Evolutionary conservation across 2,329 filamentous ascomycete species (phyloP).

Genomic region (Fusarium nisikadoi): DNA sequence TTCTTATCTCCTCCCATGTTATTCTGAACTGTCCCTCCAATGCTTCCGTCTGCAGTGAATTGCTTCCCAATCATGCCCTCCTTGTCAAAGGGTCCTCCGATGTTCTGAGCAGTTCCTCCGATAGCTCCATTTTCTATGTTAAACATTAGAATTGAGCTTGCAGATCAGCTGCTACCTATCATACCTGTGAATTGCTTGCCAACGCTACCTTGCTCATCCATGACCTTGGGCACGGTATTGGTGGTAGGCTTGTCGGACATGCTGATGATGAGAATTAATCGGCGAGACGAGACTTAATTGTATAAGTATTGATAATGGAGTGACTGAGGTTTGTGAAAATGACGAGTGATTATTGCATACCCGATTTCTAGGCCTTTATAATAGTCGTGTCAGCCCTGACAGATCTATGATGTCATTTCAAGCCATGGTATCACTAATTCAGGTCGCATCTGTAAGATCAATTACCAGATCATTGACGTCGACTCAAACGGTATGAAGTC

Average conservation of each 20-base stretch:
- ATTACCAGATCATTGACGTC: not conserved
- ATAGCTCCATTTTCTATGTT: conserved; percentile 56
- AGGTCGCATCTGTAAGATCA: not conserved
- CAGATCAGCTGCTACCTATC: fast-evolving
- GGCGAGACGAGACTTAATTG: not conserved
- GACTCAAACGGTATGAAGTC: not conserved
- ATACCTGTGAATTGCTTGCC: conserved; percentile 66
- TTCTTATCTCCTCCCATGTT: conserved; percentile 54
- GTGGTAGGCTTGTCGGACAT: conserved; percentile 32
- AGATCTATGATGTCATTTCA: not conserved
- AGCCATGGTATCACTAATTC: not conserved
- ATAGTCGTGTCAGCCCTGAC: not conserved
- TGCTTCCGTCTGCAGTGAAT: conserved; percentile 63
- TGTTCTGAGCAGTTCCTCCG: conserved; percentile 60
- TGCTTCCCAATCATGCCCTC: conserved; percentile 65
- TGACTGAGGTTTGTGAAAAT: not conserved
- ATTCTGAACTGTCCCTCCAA: conserved; percentile 64
- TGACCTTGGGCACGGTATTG: conserved; percentile 49
- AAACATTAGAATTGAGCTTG: fast-evolving
- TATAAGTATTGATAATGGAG: not conserved
- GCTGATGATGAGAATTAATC: not conserved
- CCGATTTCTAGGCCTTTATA: not conserved
- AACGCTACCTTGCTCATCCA: conserved; percentile 62
- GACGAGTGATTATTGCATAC: fast-evolving
- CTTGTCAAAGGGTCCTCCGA: conserved; percentile 62